Evolutionary conservation across 352 stramenopile genomes (phyloP).

Genomic region (Pythium vanterpoolii): DNA sequence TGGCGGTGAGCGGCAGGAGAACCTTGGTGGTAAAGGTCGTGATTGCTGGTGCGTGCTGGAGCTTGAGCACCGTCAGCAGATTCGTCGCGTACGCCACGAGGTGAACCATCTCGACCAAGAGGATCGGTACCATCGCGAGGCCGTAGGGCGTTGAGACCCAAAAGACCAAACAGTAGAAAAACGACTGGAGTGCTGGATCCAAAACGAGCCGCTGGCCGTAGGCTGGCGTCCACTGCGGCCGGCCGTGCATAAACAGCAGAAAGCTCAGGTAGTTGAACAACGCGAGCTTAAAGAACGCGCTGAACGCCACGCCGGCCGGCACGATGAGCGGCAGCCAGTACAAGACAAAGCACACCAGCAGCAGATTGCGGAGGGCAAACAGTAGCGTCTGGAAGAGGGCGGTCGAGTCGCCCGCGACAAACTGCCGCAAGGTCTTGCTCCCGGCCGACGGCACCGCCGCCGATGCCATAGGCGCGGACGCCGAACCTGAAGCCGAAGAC

Average conservation of each 20-base stretch:
- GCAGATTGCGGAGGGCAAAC: constrained; percentile 55
- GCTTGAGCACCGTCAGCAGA: constrained; percentile 56
- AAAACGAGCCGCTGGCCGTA: constrained; percentile 84
- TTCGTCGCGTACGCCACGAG: constrained; percentile 56
- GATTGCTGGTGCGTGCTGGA: constrained; percentile 38
- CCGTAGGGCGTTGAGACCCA: constrained; percentile 72
- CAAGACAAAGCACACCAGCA: constrained; percentile 65
- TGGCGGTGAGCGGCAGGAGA: constrained; percentile 51
- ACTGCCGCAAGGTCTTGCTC: constrained; percentile 41
- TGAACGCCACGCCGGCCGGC: constrained; percentile 46
- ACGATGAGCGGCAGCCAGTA: constrained; percentile 67
- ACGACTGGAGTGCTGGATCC: constrained; percentile 75
- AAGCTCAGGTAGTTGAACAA: constrained; percentile 78
- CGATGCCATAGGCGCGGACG: constrained; percentile 11
- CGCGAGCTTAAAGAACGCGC: constrained; percentile 79
- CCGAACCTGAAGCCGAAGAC: constrained; percentile 8
- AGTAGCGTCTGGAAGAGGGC: constrained; percentile 71
- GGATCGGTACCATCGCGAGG: constrained; percentile 75
- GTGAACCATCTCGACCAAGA: constrained; percentile 81
- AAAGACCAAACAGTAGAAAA: constrained; percentile 87
- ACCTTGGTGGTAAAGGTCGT: constrained; percentile 41
- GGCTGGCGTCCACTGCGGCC: constrained; percentile 56
- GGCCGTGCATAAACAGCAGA: constrained; percentile 77
- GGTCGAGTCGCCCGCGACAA: constrained; percentile 56
- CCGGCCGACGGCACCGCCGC: constrained; percentile 11